Evolutionary conservation across 2,329 filamentous ascomycete genomes (phyloP).

Genomic region (Monilinia fructigena): DNA sequence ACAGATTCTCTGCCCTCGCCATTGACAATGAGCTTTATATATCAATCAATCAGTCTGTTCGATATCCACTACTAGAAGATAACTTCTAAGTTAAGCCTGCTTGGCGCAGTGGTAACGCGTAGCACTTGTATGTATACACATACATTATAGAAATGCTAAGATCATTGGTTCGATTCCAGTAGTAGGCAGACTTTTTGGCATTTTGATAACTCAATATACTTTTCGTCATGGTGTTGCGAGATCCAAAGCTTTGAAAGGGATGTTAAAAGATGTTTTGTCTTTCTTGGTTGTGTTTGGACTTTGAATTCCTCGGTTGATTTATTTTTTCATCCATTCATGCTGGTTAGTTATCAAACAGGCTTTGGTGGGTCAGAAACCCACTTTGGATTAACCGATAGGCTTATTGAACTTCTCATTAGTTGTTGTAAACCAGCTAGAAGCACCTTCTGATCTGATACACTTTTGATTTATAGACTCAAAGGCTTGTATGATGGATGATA

Average conservation of each 20-base stretch:
- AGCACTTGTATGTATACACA: constrained; percentile 4
- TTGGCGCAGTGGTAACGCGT: constrained; percentile 22
- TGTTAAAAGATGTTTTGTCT: background rate
- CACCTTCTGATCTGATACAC: background rate
- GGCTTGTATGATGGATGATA: background rate
- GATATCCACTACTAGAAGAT: constrained; percentile 1
- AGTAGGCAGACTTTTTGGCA: background rate
- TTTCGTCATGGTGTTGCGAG: background rate
- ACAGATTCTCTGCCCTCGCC: background rate
- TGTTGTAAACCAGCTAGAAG: too few relatives aligned
- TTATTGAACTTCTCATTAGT: background rate
- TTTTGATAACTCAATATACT: background rate
- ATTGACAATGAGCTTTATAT: background rate
- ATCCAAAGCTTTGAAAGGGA: background rate
- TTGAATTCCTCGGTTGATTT: background rate
- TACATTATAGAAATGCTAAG: background rate
- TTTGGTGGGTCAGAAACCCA: background rate
- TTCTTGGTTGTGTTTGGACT: background rate
- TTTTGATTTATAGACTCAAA: background rate
- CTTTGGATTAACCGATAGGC: background rate
- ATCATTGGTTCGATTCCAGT: constrained; percentile 23
- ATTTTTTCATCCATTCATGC: background rate
- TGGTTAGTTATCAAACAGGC: background rate
- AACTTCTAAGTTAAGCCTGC: constrained; percentile 12
- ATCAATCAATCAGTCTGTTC: rapidly evolving